Evolutionary conservation across 768 basidiomycete genomes (phyloP), one percentile per base, ranked within the genome.

Genomic region (Mycena metata): DNA sequence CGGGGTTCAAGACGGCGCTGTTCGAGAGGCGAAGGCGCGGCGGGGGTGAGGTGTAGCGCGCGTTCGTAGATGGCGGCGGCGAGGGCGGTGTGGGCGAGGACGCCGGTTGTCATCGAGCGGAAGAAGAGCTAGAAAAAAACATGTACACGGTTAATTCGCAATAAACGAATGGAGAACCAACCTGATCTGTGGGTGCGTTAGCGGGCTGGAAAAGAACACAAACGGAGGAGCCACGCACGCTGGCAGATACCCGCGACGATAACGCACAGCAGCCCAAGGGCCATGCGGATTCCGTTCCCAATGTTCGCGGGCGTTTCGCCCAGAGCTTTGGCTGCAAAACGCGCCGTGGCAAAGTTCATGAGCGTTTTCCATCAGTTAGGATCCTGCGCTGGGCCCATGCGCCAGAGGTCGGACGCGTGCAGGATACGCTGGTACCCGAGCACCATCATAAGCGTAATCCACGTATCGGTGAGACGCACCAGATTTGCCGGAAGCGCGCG

Each of bases 61-160:
- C 91, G 88, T 69, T 89, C 86, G 79, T 93, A 95, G 33, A 94
- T 84, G 0, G 89, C 86, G 46, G 85, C 85, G 61, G 91, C 92
- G 45, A 95, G 82, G 8, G 91, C 88, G 1, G 87, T 86, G 69
- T 92, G 84, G 0, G 88, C 85, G 24, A 92, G 81, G 13, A 91
- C 85, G 42, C 93, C 92, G 1, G 88, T 86, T n/a, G 82, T 78
- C 87, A 91, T 91, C 2, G 89, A 88, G 51, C 89, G 84, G 84
- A 89, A 90, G 82, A 93, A 92, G 80, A 91, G 93, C 84, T 89
- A 64, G n/a, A n/a, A n/a, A n/a, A n/a, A n/a, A n/a, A n/a, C n/a
- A n/a, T n/a, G n/a, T n/a, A n/a, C n/a, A n/a, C n/a, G n/a, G n/a
- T n/a, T n/a, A n/a, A n/a, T n/a, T n/a, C n/a, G n/a, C n/a, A n/a